phyloP scores from a whole-genome alignment of 805 yeast species.

The Torulaspora microellipsoides region DNA sequence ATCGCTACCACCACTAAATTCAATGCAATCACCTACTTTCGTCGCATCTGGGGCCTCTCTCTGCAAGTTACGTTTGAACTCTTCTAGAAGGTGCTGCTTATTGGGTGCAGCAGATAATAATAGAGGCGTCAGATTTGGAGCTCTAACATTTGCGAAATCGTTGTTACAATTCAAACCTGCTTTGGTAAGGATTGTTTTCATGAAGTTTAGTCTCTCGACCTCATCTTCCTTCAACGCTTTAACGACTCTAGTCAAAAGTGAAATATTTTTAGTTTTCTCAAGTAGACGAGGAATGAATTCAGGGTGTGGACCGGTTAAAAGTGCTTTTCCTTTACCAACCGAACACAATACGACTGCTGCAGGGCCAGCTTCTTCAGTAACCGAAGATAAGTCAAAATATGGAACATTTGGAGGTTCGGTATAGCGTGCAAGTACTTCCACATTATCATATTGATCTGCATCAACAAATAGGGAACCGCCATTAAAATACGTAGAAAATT shows the following conservation, averaged over 20 bases:
- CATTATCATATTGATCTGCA: slow-evolving; percentile 55
- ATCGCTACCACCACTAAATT: slow-evolving; percentile 38
- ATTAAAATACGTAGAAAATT: slow-evolving; percentile 53
- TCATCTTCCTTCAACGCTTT: slow-evolving; percentile 42
- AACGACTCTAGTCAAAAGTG: slow-evolving; percentile 36
- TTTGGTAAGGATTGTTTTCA: slow-evolving; percentile 51
- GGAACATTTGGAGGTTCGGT: slow-evolving; percentile 51
- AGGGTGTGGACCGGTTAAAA: slow-evolving; percentile 85
- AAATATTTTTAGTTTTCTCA: slow-evolving; percentile 32
- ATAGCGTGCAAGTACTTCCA: slow-evolving; percentile 72
- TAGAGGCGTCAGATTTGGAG: slow-evolving; percentile 69
- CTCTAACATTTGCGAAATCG: slow-evolving; percentile 40
- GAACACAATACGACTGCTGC: slow-evolving; percentile 73
- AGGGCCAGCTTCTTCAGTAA: slow-evolving; percentile 24
- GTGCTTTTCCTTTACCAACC: slow-evolving; percentile 65
- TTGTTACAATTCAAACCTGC: slow-evolving; percentile 67
- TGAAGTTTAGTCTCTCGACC: slow-evolving; percentile 47
- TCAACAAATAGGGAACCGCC: slow-evolving; percentile 89
- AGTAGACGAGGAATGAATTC: slow-evolving; percentile 66
- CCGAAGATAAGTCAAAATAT: slow-evolving; percentile 20
- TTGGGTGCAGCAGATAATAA: slow-evolving; percentile 37
- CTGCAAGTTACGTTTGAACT: slow-evolving; percentile 16
- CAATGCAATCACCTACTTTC: slow-evolving; percentile 39
- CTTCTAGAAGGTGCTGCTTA: slow-evolving; percentile 9
- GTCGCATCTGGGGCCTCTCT: slow-evolving; percentile 30